phyloP scores from a whole-genome alignment of 2,329 filamentous ascomycete species.

The Calonectria pauciramosa region DNA sequence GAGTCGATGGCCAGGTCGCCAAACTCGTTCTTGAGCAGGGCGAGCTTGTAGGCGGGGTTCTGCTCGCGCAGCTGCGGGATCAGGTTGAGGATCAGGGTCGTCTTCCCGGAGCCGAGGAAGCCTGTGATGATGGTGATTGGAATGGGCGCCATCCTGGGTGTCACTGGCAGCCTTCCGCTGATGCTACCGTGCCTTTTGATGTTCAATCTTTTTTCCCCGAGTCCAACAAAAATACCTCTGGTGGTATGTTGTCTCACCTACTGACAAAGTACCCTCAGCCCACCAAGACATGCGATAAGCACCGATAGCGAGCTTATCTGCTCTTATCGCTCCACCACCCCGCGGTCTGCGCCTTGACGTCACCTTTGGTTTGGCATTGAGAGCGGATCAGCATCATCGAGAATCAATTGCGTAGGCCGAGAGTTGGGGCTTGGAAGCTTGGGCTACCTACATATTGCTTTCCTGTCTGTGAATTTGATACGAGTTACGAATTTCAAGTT shows the following conservation, averaged over 20 bases:
- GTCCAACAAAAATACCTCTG: slow-evolving; percentile 40
- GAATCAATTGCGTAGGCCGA: slow-evolving; percentile 43
- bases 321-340: slow-evolving; percentile 25
- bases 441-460: background rate
- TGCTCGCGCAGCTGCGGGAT: slow-evolving; percentile 87
- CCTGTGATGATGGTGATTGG: slow-evolving; percentile 96
- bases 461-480: background rate
- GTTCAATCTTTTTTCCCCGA: background rate
- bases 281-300: slow-evolving; percentile 43
- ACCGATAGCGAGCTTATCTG: slow-evolving; percentile 40
- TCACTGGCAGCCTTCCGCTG: background rate
- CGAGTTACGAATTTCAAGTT: background rate
- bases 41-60: slow-evolving; percentile 84
- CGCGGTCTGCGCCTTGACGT: slow-evolving; percentile 41
- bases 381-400: background rate
- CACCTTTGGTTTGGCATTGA: slow-evolving; percentile 22
- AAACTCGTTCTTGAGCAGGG: slow-evolving; percentile 98
- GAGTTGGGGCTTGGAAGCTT: background rate
- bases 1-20: slow-evolving; percentile 95
- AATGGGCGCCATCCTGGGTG: slow-evolving; percentile 72
- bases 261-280: slow-evolving; percentile 36
- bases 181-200: background rate
- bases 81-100: slow-evolving; percentile 93
- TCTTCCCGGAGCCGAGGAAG: slow-evolving; percentile 96
- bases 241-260: slow-evolving; percentile 20